Evolutionary conservation across 2,329 filamentous ascomycete species (phyloP).

Genomic region (Aspergillus tamarii): DNA sequence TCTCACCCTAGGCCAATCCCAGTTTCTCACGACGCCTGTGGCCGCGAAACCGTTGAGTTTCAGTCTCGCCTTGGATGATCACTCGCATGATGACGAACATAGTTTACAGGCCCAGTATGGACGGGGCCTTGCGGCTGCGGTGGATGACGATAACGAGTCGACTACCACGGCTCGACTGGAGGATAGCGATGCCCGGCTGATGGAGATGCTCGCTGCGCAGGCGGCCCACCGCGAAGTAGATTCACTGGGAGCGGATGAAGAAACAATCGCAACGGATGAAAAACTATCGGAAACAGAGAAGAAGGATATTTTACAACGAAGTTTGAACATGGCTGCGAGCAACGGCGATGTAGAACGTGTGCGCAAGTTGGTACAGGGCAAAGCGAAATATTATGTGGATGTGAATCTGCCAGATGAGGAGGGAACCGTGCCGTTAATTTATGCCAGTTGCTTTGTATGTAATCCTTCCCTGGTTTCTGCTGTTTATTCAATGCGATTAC

Average conservation of each 20-base stretch:
- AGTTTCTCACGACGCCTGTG: conserved; percentile 87
- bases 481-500: background rate
- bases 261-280: conserved; percentile 74
- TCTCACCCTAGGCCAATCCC: conserved; percentile 74
- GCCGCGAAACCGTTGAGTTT: conserved; percentile 83
- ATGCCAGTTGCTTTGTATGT: conserved; percentile 94
- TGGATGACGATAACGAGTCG: conserved; percentile 29
- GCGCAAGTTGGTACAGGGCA: conserved; percentile 72
- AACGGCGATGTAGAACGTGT: conserved; percentile 90
- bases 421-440: conserved; percentile 93
- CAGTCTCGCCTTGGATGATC: conserved; percentile 80
- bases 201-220: conserved; percentile 95
- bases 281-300: conserved; percentile 78
- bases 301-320: conserved; percentile 78
- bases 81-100: conserved; percentile 67
- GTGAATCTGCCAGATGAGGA: conserved; percentile 89
- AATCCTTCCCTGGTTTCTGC: conserved; percentile 4
- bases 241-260: conserved; percentile 74
- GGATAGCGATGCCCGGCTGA: conserved; percentile 83
- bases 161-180: conserved; percentile 58
- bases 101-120: conserved; percentile 38
- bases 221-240: conserved; percentile 77
- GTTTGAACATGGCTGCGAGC: conserved; percentile 91
- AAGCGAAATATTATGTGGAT: conserved; percentile 75
- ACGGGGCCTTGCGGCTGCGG: conserved; percentile 25